A percentile compares a stretch with the other conserved stretches of the same genome.
Evolutionary conservation across 139 green algal species (phyloP).

Genomic region (Penium margaritaceum): DNA sequence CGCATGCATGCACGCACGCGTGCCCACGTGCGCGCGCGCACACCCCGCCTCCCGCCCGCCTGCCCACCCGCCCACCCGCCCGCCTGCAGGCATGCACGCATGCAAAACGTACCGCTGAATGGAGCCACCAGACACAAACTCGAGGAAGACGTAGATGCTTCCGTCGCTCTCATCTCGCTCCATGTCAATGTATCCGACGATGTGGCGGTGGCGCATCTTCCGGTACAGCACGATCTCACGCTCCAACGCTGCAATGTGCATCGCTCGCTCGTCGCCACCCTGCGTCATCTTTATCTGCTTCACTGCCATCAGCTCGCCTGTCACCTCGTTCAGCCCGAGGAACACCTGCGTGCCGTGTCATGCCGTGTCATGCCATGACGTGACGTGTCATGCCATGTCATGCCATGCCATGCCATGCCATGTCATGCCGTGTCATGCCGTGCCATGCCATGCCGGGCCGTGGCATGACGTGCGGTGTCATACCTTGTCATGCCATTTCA

Average conservation of each 20-base stretch:
- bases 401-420: neutral
- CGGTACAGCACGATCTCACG: conserved; percentile 67
- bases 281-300: conserved; percentile 39
- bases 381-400: neutral
- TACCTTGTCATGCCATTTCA: neutral
- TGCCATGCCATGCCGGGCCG: neutral
- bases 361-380: neutral
- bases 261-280: conserved; percentile 21
- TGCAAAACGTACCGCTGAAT: conserved; percentile 41
- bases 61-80: too few species aligned
- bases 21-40: too few species aligned
- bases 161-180: conserved; percentile 26
- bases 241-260: conserved; percentile 31
- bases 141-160: conserved; percentile 50
- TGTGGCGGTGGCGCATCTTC: conserved; percentile 59
- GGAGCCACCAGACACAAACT: conserved; percentile 49
- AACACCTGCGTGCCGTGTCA: conserved; percentile 21
- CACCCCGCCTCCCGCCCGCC: too few species aligned
- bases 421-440: neutral
- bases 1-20: too few species aligned
- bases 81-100: too few species aligned
- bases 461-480: neutral
- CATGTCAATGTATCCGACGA: conserved; percentile 65
- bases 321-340: conserved; percentile 46
- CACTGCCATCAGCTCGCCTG: conserved; percentile 40